Evolutionary conservation across 306 rosid species (phyloP).

Genomic region (Prinsepia uniflora): DNA sequence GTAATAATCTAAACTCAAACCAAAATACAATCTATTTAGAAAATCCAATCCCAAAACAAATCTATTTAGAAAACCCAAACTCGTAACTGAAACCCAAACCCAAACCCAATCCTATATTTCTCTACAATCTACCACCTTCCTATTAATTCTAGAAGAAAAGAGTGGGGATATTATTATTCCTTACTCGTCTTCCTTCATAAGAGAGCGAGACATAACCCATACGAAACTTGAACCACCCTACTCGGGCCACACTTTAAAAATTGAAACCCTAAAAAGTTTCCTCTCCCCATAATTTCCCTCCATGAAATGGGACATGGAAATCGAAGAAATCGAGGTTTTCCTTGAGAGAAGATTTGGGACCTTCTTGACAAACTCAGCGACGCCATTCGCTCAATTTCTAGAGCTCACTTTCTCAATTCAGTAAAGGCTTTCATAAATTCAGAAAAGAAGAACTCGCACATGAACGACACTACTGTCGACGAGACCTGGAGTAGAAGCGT

Average conservation of each 20-base stretch:
- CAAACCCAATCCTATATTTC: too few species aligned
- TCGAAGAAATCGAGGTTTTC: conserved; percentile 73
- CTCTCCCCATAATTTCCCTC: conserved; percentile 22
- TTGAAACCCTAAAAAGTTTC: conserved; percentile 24
- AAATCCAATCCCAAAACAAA: too few species aligned
- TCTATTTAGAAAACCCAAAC: too few species aligned
- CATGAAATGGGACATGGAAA: conserved; percentile 90
- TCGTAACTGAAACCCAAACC: too few species aligned
- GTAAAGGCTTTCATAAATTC: conserved; percentile 39
- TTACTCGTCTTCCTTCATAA: too few species aligned
- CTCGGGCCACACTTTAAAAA: not conserved
- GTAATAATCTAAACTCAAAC: too few species aligned
- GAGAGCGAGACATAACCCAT: not conserved
- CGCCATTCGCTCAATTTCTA: conserved; percentile 80
- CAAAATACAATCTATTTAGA: too few species aligned
- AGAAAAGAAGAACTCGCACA: conserved; percentile 21
- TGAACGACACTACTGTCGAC: conserved; percentile 14
- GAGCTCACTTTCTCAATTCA: conserved; percentile 80
- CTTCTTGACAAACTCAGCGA: conserved; percentile 96
- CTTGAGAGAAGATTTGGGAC: conserved; percentile 93
- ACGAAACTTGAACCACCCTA: not conserved
- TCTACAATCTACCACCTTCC: too few species aligned
- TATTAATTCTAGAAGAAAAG: too few species aligned
- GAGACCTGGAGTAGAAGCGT: conserved; percentile 45
- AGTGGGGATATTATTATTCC: too few species aligned